These are phyloP conservation scores for Fusarium sp. DNA, from an alignment of 2,329 filamentous ascomycete species.

Conservation along the genomic window DNA sequence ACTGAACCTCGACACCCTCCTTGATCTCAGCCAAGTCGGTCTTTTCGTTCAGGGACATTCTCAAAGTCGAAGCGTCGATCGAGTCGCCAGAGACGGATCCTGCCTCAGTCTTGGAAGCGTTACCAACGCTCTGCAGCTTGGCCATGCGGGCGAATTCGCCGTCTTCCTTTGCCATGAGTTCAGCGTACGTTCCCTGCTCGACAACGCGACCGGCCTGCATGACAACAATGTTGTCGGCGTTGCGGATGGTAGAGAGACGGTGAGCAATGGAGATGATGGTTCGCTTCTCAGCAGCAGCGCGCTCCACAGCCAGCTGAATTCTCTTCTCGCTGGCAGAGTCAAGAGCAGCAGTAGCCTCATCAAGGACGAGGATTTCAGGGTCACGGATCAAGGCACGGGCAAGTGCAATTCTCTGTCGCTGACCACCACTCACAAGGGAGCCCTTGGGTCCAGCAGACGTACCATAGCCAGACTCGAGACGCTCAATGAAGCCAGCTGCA, in stretches of 20 bases:
- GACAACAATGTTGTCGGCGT: slow-evolving; percentile 73
- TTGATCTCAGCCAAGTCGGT: slow-evolving; percentile 17
- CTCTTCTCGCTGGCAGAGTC: slow-evolving; percentile 65
- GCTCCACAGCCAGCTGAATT: slow-evolving; percentile 59
- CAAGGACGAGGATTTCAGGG: slow-evolving; percentile 64
- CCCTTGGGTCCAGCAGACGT: slow-evolving; percentile 62
- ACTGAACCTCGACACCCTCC: slow-evolving; percentile 3
- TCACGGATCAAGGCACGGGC: slow-evolving; percentile 64
- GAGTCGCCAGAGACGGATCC: slow-evolving; percentile 43
- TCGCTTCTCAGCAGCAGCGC: slow-evolving; percentile 55
- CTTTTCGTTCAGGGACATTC: slow-evolving; percentile 17
- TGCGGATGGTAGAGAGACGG: slow-evolving; percentile 65
- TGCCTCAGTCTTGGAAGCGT: slow-evolving; percentile 38
- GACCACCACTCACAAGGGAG: slow-evolving; percentile 64
- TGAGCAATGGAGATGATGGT: slow-evolving; percentile 73
- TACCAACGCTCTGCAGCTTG: slow-evolving; percentile 50
- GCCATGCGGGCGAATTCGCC: slow-evolving; percentile 63
- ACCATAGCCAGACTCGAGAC: slow-evolving; percentile 61
- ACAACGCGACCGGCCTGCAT: slow-evolving; percentile 65
- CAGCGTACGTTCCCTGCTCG: slow-evolving; percentile 68
- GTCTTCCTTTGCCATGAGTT: slow-evolving; percentile 60
- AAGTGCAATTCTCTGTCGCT: slow-evolving; percentile 66
- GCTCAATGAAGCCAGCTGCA: slow-evolving; percentile 62
- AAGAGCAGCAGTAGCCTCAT: slow-evolving; percentile 67
- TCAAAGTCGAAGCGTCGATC: slow-evolving; percentile 30